Conservation (phyloP, 192 early-diverging fungal genomes). For the Lunasporangiospora selenospora region DNA sequence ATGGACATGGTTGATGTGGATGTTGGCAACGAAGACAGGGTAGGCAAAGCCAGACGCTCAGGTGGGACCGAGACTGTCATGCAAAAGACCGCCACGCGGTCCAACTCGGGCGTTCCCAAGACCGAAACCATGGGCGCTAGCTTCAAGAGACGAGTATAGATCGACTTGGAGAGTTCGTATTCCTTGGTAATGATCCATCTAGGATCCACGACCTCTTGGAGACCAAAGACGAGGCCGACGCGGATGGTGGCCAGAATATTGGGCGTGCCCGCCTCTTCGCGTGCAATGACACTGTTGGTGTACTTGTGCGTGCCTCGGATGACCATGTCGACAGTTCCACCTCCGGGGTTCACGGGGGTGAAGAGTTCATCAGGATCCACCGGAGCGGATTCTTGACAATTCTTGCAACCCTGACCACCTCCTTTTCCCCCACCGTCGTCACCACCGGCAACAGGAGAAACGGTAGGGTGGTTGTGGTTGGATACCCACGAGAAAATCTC, state of each 20-base stretch:
- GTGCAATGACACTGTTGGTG: not conserved
- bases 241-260: slow-evolving; percentile 39
- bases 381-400: no score
- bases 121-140: not conserved
- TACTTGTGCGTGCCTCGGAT: not conserved
- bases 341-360: slow-evolving; percentile 16
- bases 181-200: no score
- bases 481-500: not conserved
- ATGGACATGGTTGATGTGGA: no score
- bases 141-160: not conserved
- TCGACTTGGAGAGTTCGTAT: slow-evolving; percentile 2
- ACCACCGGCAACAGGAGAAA: no score
- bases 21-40: no score
- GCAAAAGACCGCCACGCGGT: slow-evolving; percentile 11
- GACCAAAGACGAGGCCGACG: slow-evolving; percentile 22
- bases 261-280: slow-evolving; percentile 47
- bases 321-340: slow-evolving; percentile 28
- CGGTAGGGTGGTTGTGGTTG: slow-evolving; percentile 11
- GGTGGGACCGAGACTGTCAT: not conserved
- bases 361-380: no score
- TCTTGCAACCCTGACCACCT: no score
- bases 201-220: slow-evolving; percentile 18
- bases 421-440: no score
- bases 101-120: slow-evolving; percentile 1
- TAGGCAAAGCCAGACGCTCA: not conserved